Evolutionary conservation across 2,329 filamentous ascomycete genomes (phyloP).

Genomic region (Ophiostoma australiae): DNA sequence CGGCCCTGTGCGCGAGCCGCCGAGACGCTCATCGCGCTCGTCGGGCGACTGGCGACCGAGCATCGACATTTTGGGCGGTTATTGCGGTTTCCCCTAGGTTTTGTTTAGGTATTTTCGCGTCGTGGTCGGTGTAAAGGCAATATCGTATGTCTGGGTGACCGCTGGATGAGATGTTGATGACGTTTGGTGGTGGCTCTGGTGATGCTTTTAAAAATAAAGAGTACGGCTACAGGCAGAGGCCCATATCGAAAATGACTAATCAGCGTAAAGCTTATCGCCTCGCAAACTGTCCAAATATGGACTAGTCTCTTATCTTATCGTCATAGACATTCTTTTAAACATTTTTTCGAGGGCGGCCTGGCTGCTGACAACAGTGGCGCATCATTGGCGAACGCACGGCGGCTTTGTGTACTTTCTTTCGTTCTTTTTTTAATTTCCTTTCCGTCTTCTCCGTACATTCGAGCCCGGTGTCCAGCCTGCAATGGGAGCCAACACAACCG

Average conservation of each 20-base stretch:
- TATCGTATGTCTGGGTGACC: neutral
- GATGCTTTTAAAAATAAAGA: neutral
- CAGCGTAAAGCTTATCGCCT: neutral
- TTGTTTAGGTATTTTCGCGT: neutral
- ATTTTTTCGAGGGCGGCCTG: slow-evolving; percentile 12
- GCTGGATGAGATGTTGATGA: neutral
- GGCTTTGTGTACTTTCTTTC: neutral
- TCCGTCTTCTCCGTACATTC: neutral
- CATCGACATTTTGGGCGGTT: slow-evolving; percentile 26
- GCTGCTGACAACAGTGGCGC: slow-evolving; percentile 17
- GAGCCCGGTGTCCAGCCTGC: slow-evolving; percentile 10
- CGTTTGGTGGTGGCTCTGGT: neutral
- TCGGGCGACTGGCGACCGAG: slow-evolving; percentile 29
- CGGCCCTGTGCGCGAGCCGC: slow-evolving; percentile 27
- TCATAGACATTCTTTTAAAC: slow-evolving; percentile 12
- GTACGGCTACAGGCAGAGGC: neutral
- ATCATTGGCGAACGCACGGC: neutral
- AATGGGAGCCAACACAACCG: slow-evolving; percentile 18
- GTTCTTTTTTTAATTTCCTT: neutral
- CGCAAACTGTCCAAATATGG: neutral
- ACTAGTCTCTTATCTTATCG: slow-evolving; percentile 17
- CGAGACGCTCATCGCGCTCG: slow-evolving; percentile 28
- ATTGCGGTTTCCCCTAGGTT: neutral
- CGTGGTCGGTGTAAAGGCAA: neutral
- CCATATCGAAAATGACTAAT: slow-evolving; percentile 12